Base-by-base conservation (phyloP, 192 early-diverging fungal species). In the Funneliformis geosporum region DNA sequence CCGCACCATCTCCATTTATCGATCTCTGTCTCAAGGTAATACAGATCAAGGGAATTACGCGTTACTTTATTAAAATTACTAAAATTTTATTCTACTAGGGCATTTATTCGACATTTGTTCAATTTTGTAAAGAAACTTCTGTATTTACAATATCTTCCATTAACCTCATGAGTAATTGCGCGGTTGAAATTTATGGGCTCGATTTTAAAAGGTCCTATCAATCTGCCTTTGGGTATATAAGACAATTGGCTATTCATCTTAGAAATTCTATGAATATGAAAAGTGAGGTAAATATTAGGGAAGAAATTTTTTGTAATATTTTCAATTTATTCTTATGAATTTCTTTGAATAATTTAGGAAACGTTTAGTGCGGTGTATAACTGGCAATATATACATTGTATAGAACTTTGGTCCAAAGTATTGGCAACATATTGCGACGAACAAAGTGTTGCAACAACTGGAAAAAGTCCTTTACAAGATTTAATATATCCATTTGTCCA, bases 301-400 rank as follows among this genome's bases (percentile, higher is more conserved):
- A 39, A 43, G 14, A 8, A 42, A 2, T 10, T 38, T 39, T 60
- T 60, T 62, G 43, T 59, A 55, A 50, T 73, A 65, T 60, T 68
- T 70, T 43, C 8, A 68, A 62, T 50, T 69, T 23, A 42, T 38
- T 50, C 16, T 79, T 46, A 73, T 46, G 10, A 50, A 61, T 67
- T 77, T 27, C 14, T 67, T 10, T 8, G 16, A 66, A 33, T 39
- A 38, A 38, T 38, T 16, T 69, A 89, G 89, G 93, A 97, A 80
- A 92, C 91, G 5, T 96, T 92, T 90, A 95, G 94, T 72, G 82
- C 90, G 9, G 94, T 99, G 59, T 97, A 98, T 89, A 96, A 96
- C 88, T 99, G 98, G 98, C 96, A 97, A 86, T 99, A 92, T 82
- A 83, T 99, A 72, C 95, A 97, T 85, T 94, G 92, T 75, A 86